Evolutionary conservation across 257 asterid genomes (phyloP), one percentile per base, ranked within the genome.

Genomic region (Lycium ferocissimum): DNA sequence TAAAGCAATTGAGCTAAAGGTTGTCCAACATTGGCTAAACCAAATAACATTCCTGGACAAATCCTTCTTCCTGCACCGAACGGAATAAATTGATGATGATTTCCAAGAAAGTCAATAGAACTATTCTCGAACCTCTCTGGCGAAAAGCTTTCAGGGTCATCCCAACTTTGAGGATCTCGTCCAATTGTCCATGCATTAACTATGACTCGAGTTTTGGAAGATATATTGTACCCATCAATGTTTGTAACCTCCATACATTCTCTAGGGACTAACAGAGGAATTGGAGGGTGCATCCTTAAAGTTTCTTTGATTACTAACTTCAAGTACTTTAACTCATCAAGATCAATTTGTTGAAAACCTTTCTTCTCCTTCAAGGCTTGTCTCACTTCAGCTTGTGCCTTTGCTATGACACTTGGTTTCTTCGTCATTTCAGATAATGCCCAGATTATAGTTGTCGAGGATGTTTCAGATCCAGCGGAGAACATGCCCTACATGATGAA

Each of bases 161-260:
- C 57, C 89, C 89, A 87, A 35, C 70, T 53, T 7, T 49, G 6
- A 12, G 86, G 86, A 53, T 87, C 89, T 73, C 89, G 75, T 63
- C 76, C 89, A 10, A 87, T 12, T n/a, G 87, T 87, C 87, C 89
- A 86, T 3, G 40, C 81, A 70, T 84, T 86, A 11, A 86, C 62
- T 3, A 87, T 38, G 37, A 87, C 87, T 73, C 65, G 85, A 9
- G 87, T 78, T 26, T 76, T 73, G 13, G 17, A 20, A 9, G 87
- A 67, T 62, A 87, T 82, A 11, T 1, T 13, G 57, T 84, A 84
- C 0, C 87, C 87, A 7, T 81, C 66, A 35, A 87, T 62, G 54
- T 84, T 53, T 66, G 84, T 81, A 4, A 67, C 62, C 71, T 87
- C 84, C 58, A 78, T 84, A 45, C 87, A 82, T 82, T 75, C 86